Evolutionary conservation across 345 rosid species (phyloP), one percentile per base, ranked within the genome.

Genomic region (Eucalyptus pumila): DNA sequence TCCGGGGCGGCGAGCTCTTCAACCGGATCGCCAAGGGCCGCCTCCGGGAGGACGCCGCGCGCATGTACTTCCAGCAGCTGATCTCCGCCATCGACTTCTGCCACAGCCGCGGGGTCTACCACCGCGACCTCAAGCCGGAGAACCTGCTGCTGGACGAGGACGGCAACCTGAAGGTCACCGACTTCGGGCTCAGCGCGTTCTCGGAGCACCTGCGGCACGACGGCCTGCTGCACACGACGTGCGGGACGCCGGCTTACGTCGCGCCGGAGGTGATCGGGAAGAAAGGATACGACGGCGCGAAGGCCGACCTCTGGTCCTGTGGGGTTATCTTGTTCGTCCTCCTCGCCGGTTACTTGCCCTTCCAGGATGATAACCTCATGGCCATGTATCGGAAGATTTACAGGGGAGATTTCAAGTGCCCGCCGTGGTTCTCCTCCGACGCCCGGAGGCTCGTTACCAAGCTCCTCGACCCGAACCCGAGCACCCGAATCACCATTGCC

Each of bases 271-370:
- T 97, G 8, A 97, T 96, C 12, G 92, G 95, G 27, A 94, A 94
- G 49, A 95, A 96, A 87, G 99, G 99, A 2, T 97, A 97, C 86
- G 98, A 97, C 62, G 99, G 99, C 3, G 94, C 99, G 2, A 97
- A 94, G 87, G 97, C 99, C 7, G 99, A 97, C 91, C 89, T 96
- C 14, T 97, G 99, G 99, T 96, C 99, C 11, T 97, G 99, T 67
- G 99, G 99, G 19, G 99, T 97, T 14, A 96, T 97, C 48, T 94
- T 97, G 10, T 96, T 92, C 26, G 99, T 96, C 80, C 96, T 97
- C 13, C 95, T 97, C 12, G 98, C 99, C 8, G 99, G 99, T 4
- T 96, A 95, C 90, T 88, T 97, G 72, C 99, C 99, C 0, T 96
- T 97, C 87, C 98, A 96, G 48, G 98, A 96, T 16, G 98, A 95